phyloP scores from a whole-genome alignment of 805 yeast genomes.

The Starmerella etchellsii region DNA sequence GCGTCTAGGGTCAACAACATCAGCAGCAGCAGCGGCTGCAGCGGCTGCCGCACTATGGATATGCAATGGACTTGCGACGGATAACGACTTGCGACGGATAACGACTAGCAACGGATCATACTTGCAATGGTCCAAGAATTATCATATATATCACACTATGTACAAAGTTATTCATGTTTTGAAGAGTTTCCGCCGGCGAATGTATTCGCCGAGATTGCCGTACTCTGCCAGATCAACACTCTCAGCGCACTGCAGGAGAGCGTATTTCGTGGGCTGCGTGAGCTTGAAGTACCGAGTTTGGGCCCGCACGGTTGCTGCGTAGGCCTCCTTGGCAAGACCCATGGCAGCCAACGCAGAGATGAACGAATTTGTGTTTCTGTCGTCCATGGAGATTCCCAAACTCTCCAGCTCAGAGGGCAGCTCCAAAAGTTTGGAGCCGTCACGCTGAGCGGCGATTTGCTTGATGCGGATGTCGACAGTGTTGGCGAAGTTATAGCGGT shows the following conservation, averaged over 20 bases:
- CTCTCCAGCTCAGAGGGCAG: conserved; percentile 9
- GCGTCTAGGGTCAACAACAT: too few species aligned
- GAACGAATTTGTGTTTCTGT: conserved; percentile 3
- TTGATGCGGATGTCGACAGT: conserved; percentile 8
- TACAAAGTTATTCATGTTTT: neutral
- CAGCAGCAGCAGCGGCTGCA: too few species aligned
- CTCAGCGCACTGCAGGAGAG: neutral
- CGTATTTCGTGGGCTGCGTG: neutral
- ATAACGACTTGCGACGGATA: too few species aligned
- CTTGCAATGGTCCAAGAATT: too few species aligned
- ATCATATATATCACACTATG: neutral
- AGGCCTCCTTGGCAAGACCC: conserved; percentile 3
- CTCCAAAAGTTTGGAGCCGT: conserved; percentile 1
- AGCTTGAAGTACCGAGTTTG: neutral
- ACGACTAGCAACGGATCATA: too few species aligned
- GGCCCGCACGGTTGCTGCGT: neutral
- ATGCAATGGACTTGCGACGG: too few species aligned
- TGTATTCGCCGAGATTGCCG: conserved; percentile 3
- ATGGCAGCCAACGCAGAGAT: conserved; percentile 1
- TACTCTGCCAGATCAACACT: neutral
- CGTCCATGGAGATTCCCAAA: conserved; percentile 7
- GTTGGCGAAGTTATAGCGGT: conserved; percentile 9
- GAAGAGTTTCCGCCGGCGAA: neutral
- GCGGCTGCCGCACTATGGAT: too few species aligned
- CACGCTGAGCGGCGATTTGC: conserved; percentile 2